These are phyloP conservation scores for Trametopsis cervina DNA, from an alignment of 768 basidiomycete species.

Conservation along the genomic window DNA sequence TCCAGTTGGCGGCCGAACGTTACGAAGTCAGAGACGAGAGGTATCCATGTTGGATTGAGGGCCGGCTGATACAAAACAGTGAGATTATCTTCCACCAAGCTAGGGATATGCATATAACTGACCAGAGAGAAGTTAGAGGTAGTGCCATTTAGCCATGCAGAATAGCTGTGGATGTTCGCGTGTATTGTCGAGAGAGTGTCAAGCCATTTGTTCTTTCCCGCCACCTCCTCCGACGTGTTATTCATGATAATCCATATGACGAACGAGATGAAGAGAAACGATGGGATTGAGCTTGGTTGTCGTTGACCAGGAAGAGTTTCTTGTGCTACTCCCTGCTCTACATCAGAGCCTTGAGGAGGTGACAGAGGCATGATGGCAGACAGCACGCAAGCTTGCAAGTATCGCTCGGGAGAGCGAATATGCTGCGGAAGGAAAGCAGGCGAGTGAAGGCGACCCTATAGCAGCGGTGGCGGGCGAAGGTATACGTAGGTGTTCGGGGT, in stretches of 20 bases:
- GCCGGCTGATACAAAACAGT: constrained; percentile 35
- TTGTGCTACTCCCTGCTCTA: background rate
- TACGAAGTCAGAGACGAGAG: constrained; percentile 44
- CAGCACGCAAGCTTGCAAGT: too few relatives aligned
- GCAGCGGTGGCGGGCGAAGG: too few relatives aligned
- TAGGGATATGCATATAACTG: constrained; percentile 15
- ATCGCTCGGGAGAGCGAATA: too few relatives aligned
- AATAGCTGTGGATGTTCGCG: constrained; percentile 63
- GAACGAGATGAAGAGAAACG: constrained; percentile 67
- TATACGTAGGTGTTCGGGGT: too few relatives aligned
- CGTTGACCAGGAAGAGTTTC: constrained; percentile 16
- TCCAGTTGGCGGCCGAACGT: constrained; percentile 38
- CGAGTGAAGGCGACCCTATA: too few relatives aligned
- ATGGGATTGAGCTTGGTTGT: constrained; percentile 57
- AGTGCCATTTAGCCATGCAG: constrained; percentile 68
- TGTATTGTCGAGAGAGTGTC: constrained; percentile 52
- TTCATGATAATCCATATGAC: constrained; percentile 77
- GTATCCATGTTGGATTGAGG: constrained; percentile 33
- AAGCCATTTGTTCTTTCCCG: constrained; percentile 57
- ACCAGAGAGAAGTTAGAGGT: constrained; percentile 62
- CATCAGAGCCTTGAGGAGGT: too few relatives aligned
- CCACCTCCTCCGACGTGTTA: constrained; percentile 61
- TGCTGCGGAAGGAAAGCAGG: too few relatives aligned
- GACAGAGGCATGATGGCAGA: too few relatives aligned
- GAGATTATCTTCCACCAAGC: constrained; percentile 1